Evolutionary conservation across 345 rosid species (phyloP), one percentile per base, ranked within the genome.

Genomic region (Eucalyptus urophylla): DNA sequence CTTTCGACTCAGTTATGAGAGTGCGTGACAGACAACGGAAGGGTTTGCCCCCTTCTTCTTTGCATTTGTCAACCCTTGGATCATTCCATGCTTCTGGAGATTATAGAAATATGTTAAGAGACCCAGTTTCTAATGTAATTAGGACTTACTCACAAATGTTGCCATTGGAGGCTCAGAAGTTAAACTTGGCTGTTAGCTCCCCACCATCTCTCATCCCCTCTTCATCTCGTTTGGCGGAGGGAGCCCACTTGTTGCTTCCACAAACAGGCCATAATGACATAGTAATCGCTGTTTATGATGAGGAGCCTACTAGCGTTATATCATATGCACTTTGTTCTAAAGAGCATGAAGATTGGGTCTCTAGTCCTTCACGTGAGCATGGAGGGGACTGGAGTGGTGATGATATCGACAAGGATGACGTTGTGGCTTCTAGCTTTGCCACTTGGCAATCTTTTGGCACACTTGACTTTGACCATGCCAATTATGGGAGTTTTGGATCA

Each of bases 61-160:
- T 92, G 91, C 94, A 95, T 89, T 90, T 98, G 83, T 93, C 98
- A 11, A 91, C 93, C 14, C 85, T 93, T 72, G 92, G 93, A 90
- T 97, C 99, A 49, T 98, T 97, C 90, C 99, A 97, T 90, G 98
- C 98, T 89, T 95, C 97, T 86, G 98, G 98, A 88, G 97, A 96
- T 88, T 98, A 94, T 89, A 91, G 95, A 90, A 92, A 91, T 67
- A 96, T 96, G 99, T 92, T 95, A 89, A 94, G 98, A 88, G 98
- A 97, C 90, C 99, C 98, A 88, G 94, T 95, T 50, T 92, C 97
- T 60, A 94, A 89, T 88, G 93, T 92, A 76, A 89, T 86, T 92
- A 93, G 95, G 92, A 94, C 95, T 88, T 92, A 91, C 90, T 95
- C 96, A 27, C 97, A 95, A 87, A 91, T 90, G 91, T 92, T 94